phyloP scores from a whole-genome alignment of 2,329 filamentous ascomycete genomes.

The Didymella pomorum region DNA sequence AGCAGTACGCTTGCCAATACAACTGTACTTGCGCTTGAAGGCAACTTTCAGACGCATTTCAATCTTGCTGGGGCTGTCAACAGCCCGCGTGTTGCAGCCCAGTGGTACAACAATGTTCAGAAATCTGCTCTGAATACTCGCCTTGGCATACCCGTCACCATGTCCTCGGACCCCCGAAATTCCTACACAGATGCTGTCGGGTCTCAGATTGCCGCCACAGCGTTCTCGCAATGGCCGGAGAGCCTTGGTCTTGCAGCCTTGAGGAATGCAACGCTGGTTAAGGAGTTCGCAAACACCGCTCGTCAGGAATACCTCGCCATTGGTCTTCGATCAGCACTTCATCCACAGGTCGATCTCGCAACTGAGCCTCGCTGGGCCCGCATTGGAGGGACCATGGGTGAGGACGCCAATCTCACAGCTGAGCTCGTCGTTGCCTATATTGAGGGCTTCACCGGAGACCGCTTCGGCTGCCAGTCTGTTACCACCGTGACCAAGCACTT shows the following conservation, averaged over 20 bases:
- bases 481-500: slow-evolving; percentile 64
- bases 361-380: slow-evolving; percentile 63
- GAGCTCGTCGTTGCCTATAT: slow-evolving; percentile 56
- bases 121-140: slow-evolving; percentile 55
- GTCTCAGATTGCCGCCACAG: slow-evolving; percentile 54
- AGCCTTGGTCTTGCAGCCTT: slow-evolving; percentile 61
- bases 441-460: slow-evolving; percentile 58
- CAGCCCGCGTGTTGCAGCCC: slow-evolving; percentile 48
- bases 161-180: slow-evolving; percentile 60
- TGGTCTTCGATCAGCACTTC: slow-evolving; percentile 57
- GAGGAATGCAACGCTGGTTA: slow-evolving; percentile 54
- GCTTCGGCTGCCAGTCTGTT: slow-evolving; percentile 56
- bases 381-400: slow-evolving; percentile 57
- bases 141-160: slow-evolving; percentile 59
- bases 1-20: slow-evolving; percentile 38
- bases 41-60: slow-evolving; percentile 57
- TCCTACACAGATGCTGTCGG: slow-evolving; percentile 56
- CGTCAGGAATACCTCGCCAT: slow-evolving; percentile 57
- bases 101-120: slow-evolving; percentile 56
- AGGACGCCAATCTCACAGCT: slow-evolving; percentile 56
- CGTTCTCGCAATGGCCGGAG: slow-evolving; percentile 62
- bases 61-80: slow-evolving; percentile 57
- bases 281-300: slow-evolving; percentile 59
- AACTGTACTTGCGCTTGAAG: slow-evolving; percentile 46
- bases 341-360: slow-evolving; percentile 61